Base-by-base conservation (phyloP, 495 filamentous ascomycete genomes). In the Hypomontagnella monticulosa region DNA sequence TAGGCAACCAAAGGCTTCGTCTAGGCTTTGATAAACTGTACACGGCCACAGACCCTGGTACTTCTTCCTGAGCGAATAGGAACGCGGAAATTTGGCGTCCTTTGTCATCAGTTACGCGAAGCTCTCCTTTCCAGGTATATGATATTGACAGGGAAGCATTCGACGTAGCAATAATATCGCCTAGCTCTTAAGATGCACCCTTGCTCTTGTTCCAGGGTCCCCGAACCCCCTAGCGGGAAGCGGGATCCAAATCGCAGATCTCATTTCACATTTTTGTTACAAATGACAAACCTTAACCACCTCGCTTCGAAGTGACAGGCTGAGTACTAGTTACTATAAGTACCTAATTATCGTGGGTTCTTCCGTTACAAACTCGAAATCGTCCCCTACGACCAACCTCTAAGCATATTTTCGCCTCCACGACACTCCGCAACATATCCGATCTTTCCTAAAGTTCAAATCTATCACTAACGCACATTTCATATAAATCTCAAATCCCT, bases 171-270 rank as follows among this genome's bases (percentile, higher is more conserved):
- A 15, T 18, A 54, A 63, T 50, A 63, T 51, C 43, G 14, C 49
- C 52, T 18, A 47, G 57, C 6, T 61, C 53, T 54, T 58, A 58
- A 57, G 27, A 50, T 7, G 14, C 27, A 69, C 61, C 66, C 66
- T 61, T 64, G 60, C 33, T 57, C 33, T 54, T 48, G 7, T 30
- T 33, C 49, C 59, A 49, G 64, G 56, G 44, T 33, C 11, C 23
- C 23, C 46, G 16, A 44, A 51, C 27, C 48, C 34, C 55, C 36
- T 55, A 63, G 55, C 66, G 60, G 66, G 60, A 60, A 57, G 56
- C 46, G 46, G 60, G 60, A 64, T 60, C 54, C 57, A 33, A 69
- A 64, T 69, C 66, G 60, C 60, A 69, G 66, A 69, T 69, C 66
- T 56, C 54, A 14, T 59, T 58, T 55, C 36, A 15, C 33, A 19